Conservation (phyloP, 176 grass and related monocot genomes). For the Oryza australiensis region DNA sequence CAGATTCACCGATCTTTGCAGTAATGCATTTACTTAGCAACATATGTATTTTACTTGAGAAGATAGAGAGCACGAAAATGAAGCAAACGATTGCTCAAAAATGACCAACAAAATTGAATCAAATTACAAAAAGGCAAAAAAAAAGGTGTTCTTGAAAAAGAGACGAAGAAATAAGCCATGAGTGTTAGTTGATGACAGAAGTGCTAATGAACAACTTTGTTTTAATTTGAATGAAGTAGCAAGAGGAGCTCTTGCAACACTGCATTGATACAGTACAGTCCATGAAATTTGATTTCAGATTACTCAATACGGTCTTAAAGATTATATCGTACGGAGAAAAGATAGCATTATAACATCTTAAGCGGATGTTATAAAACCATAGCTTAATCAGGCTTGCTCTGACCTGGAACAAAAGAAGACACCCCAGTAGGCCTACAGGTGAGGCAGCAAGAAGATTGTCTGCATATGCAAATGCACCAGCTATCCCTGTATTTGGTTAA, state of each 20-base stretch:
- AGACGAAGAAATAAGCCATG: neutral
- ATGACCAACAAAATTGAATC: neutral
- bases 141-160: neutral
- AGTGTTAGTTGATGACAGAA: neutral
- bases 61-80: conserved; percentile 32
- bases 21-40: neutral
- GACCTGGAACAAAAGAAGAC: conserved; percentile 83
- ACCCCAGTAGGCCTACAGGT: conserved; percentile 73
- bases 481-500: conserved; percentile 52
- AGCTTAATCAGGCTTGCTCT: conserved; percentile 16
- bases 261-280: neutral
- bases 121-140: too few species aligned
- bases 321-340: neutral
- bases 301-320: neutral
- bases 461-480: conserved; percentile 71
- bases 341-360: neutral
- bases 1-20: neutral
- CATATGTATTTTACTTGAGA: conserved; percentile 15
- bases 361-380: neutral
- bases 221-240: conserved; percentile 16
- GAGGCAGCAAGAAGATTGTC: conserved; percentile 85
- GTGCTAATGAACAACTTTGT: neutral
- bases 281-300: neutral
- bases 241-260: neutral
- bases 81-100: neutral